A percentile compares a stretch with the other conserved stretches of the same genome.
These are phyloP conservation scores for Starmerella riodocensis DNA, from an alignment of 805 yeast species.

Conservation along the genomic window DNA sequence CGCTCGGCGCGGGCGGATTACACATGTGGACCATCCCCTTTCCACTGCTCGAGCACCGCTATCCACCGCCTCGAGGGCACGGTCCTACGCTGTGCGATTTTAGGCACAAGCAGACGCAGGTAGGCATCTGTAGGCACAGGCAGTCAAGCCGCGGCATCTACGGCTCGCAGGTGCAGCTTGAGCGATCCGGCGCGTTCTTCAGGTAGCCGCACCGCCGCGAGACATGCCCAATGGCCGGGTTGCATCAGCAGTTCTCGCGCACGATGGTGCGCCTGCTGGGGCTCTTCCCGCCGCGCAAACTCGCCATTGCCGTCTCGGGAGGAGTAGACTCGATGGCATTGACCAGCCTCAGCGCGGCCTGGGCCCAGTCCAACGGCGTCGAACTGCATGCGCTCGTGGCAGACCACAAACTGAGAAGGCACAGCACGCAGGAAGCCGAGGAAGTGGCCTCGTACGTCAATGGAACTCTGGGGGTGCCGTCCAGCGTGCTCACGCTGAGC, in stretches of 20 bases:
- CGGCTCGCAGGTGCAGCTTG: no score
- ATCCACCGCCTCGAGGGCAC: no score
- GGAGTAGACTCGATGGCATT: constrained; percentile 74
- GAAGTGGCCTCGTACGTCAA: constrained; percentile 24
- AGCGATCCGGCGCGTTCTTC: no score
- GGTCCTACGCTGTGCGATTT: no score
- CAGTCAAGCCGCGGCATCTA: no score
- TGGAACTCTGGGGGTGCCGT: constrained; percentile 24
- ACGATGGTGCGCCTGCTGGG: constrained; percentile 12
- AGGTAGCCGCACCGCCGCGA: no score
- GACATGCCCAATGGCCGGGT: neutral
- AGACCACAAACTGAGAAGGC: constrained; percentile 46
- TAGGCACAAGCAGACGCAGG: no score
- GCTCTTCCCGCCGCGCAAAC: constrained; percentile 11
- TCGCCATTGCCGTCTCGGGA: constrained; percentile 58
- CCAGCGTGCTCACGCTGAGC: constrained; percentile 29
- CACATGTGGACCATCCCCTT: no score
- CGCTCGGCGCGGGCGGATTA: no score
- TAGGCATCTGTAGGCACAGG: no score
- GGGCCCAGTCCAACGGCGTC: constrained; percentile 25
- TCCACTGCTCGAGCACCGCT: no score
- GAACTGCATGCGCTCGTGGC: constrained; percentile 43
- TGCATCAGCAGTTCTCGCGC: neutral
- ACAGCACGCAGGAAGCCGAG: constrained; percentile 39
- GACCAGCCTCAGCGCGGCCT: constrained; percentile 36